Evolutionary conservation across 2,329 filamentous ascomycete species (phyloP).

Genomic region (Dryadomyces sulphureus): DNA sequence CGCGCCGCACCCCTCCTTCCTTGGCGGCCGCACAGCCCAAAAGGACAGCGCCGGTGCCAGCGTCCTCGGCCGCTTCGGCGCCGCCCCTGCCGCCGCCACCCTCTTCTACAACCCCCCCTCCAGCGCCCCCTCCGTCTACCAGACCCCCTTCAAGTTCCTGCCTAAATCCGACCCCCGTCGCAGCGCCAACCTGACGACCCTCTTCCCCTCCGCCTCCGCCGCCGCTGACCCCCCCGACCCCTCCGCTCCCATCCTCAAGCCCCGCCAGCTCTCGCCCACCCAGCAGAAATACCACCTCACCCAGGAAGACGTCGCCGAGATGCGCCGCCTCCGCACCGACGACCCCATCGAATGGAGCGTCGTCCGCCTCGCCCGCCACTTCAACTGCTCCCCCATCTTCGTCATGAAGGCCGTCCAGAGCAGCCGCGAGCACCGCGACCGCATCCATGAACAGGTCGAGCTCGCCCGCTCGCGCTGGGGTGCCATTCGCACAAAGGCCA

Average conservation of each 20-base stretch:
- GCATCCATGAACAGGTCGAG: conserved; percentile 29
- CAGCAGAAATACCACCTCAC: conserved; percentile 32
- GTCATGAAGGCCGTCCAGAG: conserved; percentile 42
- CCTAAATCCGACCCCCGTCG: conserved; percentile 41
- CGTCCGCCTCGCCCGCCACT: conserved; percentile 34
- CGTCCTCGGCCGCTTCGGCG: conserved; percentile 13
- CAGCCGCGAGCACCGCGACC: conserved; percentile 29
- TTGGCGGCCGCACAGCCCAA: conserved; percentile 20
- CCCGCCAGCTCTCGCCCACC: conserved; percentile 1
- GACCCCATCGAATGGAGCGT: conserved; percentile 44
- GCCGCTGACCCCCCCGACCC: conserved; percentile 9
- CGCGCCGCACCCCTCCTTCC: conserved; percentile 45
- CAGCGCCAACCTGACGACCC: conserved; percentile 28
- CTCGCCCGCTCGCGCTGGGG: conserved; percentile 42
- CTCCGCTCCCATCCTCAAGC: conserved; percentile 5
- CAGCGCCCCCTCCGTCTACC: conserved; percentile 34
- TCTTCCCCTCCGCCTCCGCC: conserved; percentile 18
- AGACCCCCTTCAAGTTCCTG: conserved; percentile 54
- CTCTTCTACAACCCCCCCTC: conserved; percentile 35
- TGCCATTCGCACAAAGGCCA: conserved; percentile 35
- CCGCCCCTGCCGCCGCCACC: conserved; percentile 14
- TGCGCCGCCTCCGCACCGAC: conserved; percentile 35
- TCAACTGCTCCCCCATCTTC: conserved; percentile 39
- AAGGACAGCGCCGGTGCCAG: conserved; percentile 21
- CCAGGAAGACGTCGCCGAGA: conserved; percentile 42